Conservation (phyloP, 1,284 basidiomycete genomes). For the Hymenochaete sp. region DNA sequence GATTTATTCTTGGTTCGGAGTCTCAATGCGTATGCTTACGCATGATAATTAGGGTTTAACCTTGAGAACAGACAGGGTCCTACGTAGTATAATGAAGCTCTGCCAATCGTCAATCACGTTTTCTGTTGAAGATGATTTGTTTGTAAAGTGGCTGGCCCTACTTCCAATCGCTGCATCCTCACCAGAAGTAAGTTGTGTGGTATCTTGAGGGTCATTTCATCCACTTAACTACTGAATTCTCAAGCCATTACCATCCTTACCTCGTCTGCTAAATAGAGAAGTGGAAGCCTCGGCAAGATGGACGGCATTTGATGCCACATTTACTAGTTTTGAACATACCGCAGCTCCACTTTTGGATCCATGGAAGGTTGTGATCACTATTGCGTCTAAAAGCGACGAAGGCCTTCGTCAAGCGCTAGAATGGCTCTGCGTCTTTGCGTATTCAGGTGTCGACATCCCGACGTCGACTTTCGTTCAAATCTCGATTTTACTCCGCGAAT, state of each 20-base stretch:
- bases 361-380: constrained; percentile 42
- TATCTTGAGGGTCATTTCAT: constrained; percentile 1
- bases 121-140: constrained; percentile 51
- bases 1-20: constrained; percentile 28
- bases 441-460: constrained; percentile 63
- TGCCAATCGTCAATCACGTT: constrained; percentile 49
- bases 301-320: constrained; percentile 12
- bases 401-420: constrained; percentile 44
- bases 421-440: constrained; percentile 59
- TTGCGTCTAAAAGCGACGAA: constrained; percentile 35
- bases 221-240: constrained; percentile 16
- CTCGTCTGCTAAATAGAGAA: constrained; percentile 51
- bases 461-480: constrained; percentile 40
- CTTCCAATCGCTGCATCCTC: constrained; percentile 29
- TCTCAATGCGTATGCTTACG: constrained; percentile 13
- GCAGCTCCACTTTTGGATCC: constrained; percentile 35
- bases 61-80: constrained; percentile 29
- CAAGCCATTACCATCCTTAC: constrained; percentile 47
- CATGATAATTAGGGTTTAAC: constrained; percentile 9
- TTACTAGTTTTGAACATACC: constrained; percentile 14
- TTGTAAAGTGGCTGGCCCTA: constrained; percentile 56
- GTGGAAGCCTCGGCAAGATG: constrained; percentile 27
- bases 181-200: constrained; percentile 29
- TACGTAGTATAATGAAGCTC: constrained; percentile 47
- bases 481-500: constrained; percentile 32